These are phyloP conservation scores for Lachancea sp. DNA, from an alignment of 805 yeast genomes.

Conservation along the genomic window DNA sequence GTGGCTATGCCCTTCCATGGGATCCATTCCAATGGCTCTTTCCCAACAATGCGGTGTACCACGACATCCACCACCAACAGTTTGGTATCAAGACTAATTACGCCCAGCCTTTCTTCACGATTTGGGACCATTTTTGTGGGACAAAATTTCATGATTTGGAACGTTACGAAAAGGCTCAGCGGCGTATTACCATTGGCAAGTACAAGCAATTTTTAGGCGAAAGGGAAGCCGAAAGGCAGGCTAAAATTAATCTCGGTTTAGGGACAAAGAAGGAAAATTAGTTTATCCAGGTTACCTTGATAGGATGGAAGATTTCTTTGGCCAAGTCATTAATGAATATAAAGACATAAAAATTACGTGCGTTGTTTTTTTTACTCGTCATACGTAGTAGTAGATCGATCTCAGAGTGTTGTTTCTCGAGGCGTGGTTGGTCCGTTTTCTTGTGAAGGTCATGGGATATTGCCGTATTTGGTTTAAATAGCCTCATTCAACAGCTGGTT, in stretches of 20 bases:
- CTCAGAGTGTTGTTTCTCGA: not conserved
- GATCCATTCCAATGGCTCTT: slow-evolving; percentile 86
- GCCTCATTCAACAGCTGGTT: slow-evolving; percentile 85
- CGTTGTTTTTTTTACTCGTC: slow-evolving; percentile 6
- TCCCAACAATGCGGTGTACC: slow-evolving; percentile 94
- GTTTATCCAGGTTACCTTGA: not conserved
- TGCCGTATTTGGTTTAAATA: slow-evolving; percentile 41
- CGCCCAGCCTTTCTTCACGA: slow-evolving; percentile 91
- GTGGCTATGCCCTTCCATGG: slow-evolving; percentile 91
- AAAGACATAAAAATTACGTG: slow-evolving; percentile 8
- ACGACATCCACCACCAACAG: slow-evolving; percentile 94
- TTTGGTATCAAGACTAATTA: slow-evolving; percentile 92
- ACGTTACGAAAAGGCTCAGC: slow-evolving; percentile 58
- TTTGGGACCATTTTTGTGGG: slow-evolving; percentile 75
- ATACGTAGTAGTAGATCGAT: slow-evolving; percentile 1
- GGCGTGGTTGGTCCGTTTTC: no score
- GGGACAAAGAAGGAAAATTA: slow-evolving; percentile 8
- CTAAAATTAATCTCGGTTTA: slow-evolving; percentile 10
- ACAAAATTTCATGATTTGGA: slow-evolving; percentile 68
- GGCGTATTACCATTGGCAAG: slow-evolving; percentile 58
- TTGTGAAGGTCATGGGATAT: not conserved
- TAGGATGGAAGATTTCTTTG: slow-evolving; percentile 3
- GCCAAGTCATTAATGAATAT: slow-evolving; percentile 11
- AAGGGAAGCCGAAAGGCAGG: slow-evolving; percentile 31
- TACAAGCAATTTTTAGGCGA: slow-evolving; percentile 51